These are phyloP conservation scores for Spergularia azorica DNA, from an alignment of 179 eudicot genomes.

Conservation along the genomic window DNA sequence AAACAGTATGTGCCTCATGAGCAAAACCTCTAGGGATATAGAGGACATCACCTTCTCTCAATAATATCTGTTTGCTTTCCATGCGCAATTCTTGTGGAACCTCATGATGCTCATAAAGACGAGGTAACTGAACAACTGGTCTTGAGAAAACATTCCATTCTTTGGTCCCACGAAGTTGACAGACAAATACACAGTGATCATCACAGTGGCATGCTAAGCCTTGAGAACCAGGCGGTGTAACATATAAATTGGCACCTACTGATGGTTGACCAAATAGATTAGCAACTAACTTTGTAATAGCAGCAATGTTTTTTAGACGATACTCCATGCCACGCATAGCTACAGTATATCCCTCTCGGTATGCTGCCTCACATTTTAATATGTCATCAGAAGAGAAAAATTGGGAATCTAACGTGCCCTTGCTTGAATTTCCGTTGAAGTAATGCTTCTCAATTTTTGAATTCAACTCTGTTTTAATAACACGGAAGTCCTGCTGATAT, in stretches of 20 bases:
- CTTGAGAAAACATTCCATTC: conserved; percentile 57
- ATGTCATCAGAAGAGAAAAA: conserved; percentile 48
- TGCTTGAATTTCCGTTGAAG: conserved; percentile 37
- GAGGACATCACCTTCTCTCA: conserved; percentile 78
- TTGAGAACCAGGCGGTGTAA: conserved; percentile 77
- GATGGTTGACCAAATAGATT: conserved; percentile 87
- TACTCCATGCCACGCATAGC: conserved; percentile 89
- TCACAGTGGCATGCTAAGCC: conserved; percentile 78
- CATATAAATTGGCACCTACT: conserved; percentile 72
- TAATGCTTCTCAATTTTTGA: conserved; percentile 57
- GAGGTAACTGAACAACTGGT: conserved; percentile 54
- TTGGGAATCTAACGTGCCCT: conserved; percentile 25
- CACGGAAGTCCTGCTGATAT: conserved; percentile 84
- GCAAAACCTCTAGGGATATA: conserved; percentile 91
- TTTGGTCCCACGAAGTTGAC: conserved; percentile 72
- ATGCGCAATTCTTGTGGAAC: conserved; percentile 26
- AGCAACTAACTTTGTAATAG: conserved; percentile 58
- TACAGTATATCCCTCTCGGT: conserved; percentile 62
- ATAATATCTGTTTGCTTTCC: conserved; percentile 41
- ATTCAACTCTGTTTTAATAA: conserved; percentile 47
- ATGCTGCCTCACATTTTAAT: conserved; percentile 67
- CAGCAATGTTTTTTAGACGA: conserved; percentile 51
- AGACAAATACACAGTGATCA: conserved; percentile 87
- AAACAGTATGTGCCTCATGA: conserved; percentile 70
- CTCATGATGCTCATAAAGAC: conserved; percentile 61